These are phyloP conservation scores for Neocucurbitaria cava DNA, from an alignment of 2,329 filamentous ascomycete species.

Conservation along the genomic window DNA sequence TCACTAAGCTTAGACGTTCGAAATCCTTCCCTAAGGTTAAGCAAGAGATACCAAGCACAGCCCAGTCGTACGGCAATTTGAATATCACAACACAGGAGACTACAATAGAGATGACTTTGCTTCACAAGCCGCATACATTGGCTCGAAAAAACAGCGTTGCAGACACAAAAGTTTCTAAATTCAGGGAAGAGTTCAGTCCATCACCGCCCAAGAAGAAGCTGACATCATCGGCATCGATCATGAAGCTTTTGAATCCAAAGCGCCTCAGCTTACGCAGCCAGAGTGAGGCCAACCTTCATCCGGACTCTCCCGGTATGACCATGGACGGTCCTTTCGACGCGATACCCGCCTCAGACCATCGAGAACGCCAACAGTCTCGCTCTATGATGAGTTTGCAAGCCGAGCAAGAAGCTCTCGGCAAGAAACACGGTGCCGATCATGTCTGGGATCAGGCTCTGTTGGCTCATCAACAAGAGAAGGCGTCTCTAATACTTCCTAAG, in stretches of 20 bases:
- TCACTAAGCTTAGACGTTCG: constrained; percentile 21
- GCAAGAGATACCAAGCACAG: constrained; percentile 31
- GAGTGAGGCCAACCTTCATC: constrained; percentile 37
- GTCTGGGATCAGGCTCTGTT: constrained; percentile 49
- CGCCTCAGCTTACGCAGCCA: constrained; percentile 37
- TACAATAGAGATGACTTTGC: not conserved
- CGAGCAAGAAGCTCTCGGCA: constrained; percentile 33
- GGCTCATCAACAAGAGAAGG: constrained; percentile 45
- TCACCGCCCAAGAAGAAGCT: constrained; percentile 37
- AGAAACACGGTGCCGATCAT: constrained; percentile 30
- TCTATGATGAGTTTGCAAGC: constrained; percentile 39
- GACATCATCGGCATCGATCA: constrained; percentile 33
- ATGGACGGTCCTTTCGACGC: constrained; percentile 33
- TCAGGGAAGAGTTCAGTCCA: constrained; percentile 46
- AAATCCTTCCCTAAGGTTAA: constrained; percentile 33
- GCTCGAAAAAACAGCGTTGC: constrained; percentile 40
- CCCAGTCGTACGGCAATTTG: constrained; percentile 12
- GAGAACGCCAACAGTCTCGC: constrained; percentile 37
- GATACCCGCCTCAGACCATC: constrained; percentile 11
- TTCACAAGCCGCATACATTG: constrained; percentile 8
- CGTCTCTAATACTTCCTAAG: constrained; percentile 41
- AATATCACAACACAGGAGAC: constrained; percentile 10
- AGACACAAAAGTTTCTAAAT: constrained; percentile 43
- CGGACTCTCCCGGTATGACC: constrained; percentile 1
- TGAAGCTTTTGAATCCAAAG: constrained; percentile 41